Conservation (phyloP, 176 grass and related monocot genomes). For the Musa acuminata region DNA sequence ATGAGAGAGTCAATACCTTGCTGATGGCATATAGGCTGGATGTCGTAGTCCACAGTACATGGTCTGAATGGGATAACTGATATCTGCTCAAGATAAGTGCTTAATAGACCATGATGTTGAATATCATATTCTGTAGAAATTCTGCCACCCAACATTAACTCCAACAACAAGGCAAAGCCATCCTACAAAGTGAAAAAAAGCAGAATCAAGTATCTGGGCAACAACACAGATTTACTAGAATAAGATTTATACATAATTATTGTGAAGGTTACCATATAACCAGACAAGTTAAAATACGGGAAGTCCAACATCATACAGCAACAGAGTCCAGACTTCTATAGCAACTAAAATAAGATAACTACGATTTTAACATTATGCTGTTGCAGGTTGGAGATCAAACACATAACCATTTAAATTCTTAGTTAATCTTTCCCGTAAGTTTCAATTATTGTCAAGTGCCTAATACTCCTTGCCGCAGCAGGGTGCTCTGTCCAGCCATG, state of each 20-base stretch:
- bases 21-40: slow-evolving; percentile 54
- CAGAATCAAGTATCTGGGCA: slow-evolving; percentile 13
- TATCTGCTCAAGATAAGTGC: slow-evolving; percentile 51
- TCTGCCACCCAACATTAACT: slow-evolving; percentile 45
- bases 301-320: background rate
- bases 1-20: slow-evolving; percentile 40
- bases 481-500: background rate
- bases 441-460: background rate
- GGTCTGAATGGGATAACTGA: slow-evolving; percentile 36
- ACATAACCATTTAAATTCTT: background rate
- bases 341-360: background rate
- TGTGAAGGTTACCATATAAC: background rate
- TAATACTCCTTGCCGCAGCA: background rate
- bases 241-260: too few species aligned
- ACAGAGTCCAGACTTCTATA: too few species aligned
- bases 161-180: slow-evolving; percentile 44
- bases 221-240: background rate
- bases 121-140: slow-evolving; percentile 29
- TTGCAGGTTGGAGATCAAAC: background rate
- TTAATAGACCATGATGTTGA: slow-evolving; percentile 31
- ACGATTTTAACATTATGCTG: background rate
- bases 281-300: background rate
- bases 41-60: slow-evolving; percentile 31
- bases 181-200: slow-evolving; percentile 48
- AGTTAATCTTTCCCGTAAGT: background rate